Conservation (phyloP, 2,329 filamentous ascomycete genomes). For the Nemania abortiva region DNA sequence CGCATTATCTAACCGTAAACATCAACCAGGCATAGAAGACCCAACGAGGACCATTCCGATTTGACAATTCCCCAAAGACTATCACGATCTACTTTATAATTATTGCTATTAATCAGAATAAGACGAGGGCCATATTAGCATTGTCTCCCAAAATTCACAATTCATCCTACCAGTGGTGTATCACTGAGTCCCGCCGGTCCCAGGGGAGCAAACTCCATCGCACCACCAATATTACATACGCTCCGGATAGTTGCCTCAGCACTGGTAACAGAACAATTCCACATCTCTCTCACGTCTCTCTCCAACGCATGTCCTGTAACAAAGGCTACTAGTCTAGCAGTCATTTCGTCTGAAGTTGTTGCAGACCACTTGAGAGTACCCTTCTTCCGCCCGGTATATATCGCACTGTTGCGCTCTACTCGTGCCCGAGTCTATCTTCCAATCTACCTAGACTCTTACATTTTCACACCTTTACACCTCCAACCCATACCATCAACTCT, state of each 20-base stretch:
- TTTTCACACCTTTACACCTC: not conserved
- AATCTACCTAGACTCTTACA: not conserved
- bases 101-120: not conserved
- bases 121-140: not conserved
- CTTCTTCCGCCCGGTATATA: not conserved
- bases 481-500: not conserved
- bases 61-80: not conserved
- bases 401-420: not conserved
- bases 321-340: not conserved
- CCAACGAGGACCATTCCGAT: not conserved
- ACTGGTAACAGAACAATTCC: constrained; percentile 11
- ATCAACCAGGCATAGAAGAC: not conserved
- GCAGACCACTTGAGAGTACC: not conserved
- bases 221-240: not conserved
- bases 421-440: not conserved
- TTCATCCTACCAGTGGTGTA: not conserved
- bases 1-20: not conserved
- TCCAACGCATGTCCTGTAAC: constrained; percentile 10
- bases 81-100: not conserved
- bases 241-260: constrained; percentile 19
- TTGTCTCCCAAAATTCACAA: not conserved
- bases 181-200: not conserved
- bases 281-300: not conserved
- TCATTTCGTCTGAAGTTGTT: constrained; percentile 15
- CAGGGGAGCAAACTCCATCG: constrained; percentile 9